Percentiles rank a stretch among this genome's conserved stretches.
Evolutionary conservation across 805 yeast genomes (phyloP).

Genomic region (Tetrapisispora taiwanensis): DNA sequence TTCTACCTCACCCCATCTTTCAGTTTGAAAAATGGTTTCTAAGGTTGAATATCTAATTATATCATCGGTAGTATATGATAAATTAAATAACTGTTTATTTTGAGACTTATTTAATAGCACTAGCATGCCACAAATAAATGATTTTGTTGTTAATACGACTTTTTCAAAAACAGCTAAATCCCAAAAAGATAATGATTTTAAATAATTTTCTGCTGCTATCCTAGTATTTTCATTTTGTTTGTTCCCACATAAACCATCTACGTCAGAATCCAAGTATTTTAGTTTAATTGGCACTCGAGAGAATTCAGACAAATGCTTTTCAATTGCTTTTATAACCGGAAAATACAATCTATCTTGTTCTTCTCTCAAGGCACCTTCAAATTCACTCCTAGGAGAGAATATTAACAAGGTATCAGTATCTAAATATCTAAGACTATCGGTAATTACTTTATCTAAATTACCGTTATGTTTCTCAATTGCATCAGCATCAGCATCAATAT

Average conservation of each 20-base stretch:
- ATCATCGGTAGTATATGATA: constrained; percentile 47
- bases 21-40: constrained; percentile 78
- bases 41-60: constrained; percentile 68
- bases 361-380: constrained; percentile 67
- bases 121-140: constrained; percentile 72
- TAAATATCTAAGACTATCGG: constrained; percentile 62
- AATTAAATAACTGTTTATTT: constrained; percentile 4
- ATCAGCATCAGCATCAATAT: constrained; percentile 34
- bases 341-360: constrained; percentile 72
- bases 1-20: constrained; percentile 96
- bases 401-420: constrained; percentile 92
- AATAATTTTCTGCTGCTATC: constrained; percentile 53
- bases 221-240: constrained; percentile 52
- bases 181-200: constrained; percentile 55
- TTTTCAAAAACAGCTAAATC: constrained; percentile 83
- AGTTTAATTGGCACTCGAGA: constrained; percentile 32
- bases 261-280: constrained; percentile 65
- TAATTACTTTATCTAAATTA: constrained; percentile 42
- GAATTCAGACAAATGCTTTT: constrained; percentile 39
- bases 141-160: constrained; percentile 76
- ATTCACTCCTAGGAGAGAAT: constrained; percentile 70
- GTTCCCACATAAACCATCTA: constrained; percentile 74
- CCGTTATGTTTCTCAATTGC: constrained; percentile 53
- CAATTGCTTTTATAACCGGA: constrained; percentile 64
- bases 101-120: constrained; percentile 41